Evolutionary conservation across 768 basidiomycete genomes (phyloP), one percentile per base, ranked within the genome.

Genomic region (Boletus rufocinnamomeus): DNA sequence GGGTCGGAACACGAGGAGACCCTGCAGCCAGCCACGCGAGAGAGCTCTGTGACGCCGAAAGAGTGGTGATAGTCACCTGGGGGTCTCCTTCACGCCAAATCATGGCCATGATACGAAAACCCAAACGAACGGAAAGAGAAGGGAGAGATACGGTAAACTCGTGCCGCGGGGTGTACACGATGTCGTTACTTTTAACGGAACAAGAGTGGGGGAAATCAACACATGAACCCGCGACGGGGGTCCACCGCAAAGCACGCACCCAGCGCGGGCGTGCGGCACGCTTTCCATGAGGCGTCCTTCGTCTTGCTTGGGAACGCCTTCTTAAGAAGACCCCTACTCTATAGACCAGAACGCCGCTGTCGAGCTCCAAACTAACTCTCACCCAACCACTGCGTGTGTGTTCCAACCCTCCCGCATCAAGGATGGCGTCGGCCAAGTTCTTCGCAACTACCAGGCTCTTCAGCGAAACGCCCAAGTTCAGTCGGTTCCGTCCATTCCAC

Each of bases 281-380:
- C 57, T 63, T 71, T 46, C 63, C 70, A 71, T 66, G 70, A 71
- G 70, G 70, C 70, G 50, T 59, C 52, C 58, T 57, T 63, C 55
- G 58, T 54, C 62, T 58, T 56, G 58, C 60, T n/a, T 54, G 52
- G 23, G 41, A 56, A 56, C 46, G 54, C 63, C 61, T 57, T 61
- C 60, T 69, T 65, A 62, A 66, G 64, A 66, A 56, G 44, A 50
- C 57, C 66, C 63, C 49, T 58, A 54, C 46, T 49, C 48, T 38
- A 56, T 40, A 43, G 44, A 40, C 52, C 56, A 61, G 54, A 69
- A 68, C 61, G 59, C 63, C 63, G 59, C 40, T 61, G 63, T 69
- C 52, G 60, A 61, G 56, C 58, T 59, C 37, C 49, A 58, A 57
- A 58, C 54, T 9, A 49, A 58, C 56, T 58, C 55, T 54, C 60